Evolutionary conservation across 805 yeast species (phyloP).

Genomic region (Candida silvicultrix): DNA sequence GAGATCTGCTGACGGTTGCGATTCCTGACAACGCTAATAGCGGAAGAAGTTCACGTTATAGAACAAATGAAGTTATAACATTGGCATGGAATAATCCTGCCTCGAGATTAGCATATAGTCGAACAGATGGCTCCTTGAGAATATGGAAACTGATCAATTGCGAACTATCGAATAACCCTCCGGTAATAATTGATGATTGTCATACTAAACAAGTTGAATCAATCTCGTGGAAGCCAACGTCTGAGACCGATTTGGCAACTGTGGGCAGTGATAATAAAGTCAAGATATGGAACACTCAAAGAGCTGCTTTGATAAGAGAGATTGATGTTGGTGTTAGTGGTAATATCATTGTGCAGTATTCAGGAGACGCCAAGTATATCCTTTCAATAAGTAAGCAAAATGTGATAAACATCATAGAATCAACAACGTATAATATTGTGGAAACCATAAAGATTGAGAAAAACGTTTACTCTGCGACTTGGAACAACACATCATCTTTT

Average conservation of each 20-base stretch:
- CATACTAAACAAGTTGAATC: constrained; percentile 34
- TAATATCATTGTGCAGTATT: constrained; percentile 16
- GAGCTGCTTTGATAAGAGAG: constrained; percentile 27
- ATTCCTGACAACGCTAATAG: not conserved
- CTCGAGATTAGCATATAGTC: constrained; percentile 22
- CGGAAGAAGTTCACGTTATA: not conserved
- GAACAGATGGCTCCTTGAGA: constrained; percentile 22
- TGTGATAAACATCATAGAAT: constrained; percentile 30
- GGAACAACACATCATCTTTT: constrained; percentile 29
- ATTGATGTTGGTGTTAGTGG: constrained; percentile 22
- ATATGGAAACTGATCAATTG: constrained; percentile 22
- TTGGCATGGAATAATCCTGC: constrained; percentile 25
- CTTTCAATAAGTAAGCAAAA: constrained; percentile 37
- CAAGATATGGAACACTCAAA: constrained; percentile 39
- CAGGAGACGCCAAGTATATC: constrained; percentile 37
- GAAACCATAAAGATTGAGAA: constrained; percentile 21
- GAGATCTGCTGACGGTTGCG: constrained; percentile 1
- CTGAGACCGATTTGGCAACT: constrained; percentile 39
- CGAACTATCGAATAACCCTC: constrained; percentile 25
- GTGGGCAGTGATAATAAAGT: constrained; percentile 42
- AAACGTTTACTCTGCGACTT: constrained; percentile 22
- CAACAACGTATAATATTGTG: constrained; percentile 23
- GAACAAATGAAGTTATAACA: constrained; percentile 8
- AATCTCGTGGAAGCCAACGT: constrained; percentile 43
- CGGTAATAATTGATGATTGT: constrained; percentile 31